Conservation (phyloP, 2,329 filamentous ascomycete genomes). For the Sarocladium oryzae region DNA sequence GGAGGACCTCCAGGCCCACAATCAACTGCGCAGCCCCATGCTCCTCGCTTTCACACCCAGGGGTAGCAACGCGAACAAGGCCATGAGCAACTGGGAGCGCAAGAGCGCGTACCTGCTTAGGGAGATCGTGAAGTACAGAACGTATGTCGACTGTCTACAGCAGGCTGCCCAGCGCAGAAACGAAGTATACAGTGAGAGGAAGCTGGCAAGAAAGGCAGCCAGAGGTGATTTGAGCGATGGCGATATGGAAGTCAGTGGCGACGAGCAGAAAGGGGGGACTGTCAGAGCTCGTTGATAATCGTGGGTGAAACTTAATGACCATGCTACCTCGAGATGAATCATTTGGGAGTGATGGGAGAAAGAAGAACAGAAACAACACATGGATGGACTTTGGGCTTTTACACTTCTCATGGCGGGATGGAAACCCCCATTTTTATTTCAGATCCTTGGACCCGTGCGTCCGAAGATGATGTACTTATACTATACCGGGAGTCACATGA, state of each 20-base stretch:
- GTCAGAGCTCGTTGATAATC: conserved; percentile 21
- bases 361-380: background rate
- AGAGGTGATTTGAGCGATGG: conserved; percentile 38
- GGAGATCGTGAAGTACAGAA: conserved; percentile 95
- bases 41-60: conserved; percentile 82
- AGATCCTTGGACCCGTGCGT: background rate
- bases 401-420: background rate
- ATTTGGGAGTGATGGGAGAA: background rate
- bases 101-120: conserved; percentile 87
- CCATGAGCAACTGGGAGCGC: conserved; percentile 95
- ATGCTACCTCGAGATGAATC: background rate
- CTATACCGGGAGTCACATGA: background rate
- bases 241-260: conserved; percentile 27
- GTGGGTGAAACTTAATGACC: no score
- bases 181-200: conserved; percentile 61
- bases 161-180: conserved; percentile 63
- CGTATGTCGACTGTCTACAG: conserved; percentile 81
- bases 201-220: conserved; percentile 42
- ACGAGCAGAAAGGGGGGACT: conserved; percentile 27
- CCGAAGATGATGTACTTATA: background rate
- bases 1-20: conserved; percentile 78
- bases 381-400: background rate
- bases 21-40: conserved; percentile 81
- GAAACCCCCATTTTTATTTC: background rate
- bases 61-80: conserved; percentile 71